phyloP scores from a whole-genome alignment of 2,329 filamentous ascomycete genomes.

The Colletotrichum sp. region DNA sequence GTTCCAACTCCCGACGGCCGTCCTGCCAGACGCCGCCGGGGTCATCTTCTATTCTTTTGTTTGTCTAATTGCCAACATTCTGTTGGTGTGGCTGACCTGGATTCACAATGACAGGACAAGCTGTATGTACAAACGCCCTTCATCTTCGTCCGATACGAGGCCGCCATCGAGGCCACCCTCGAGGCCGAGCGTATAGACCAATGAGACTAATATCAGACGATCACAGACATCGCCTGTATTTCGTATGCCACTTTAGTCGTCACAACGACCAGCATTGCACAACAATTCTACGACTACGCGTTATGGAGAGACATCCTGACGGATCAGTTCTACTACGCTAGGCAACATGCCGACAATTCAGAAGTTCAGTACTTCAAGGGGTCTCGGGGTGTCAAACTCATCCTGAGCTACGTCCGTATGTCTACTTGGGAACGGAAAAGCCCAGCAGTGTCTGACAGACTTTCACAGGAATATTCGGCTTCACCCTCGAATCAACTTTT shows the following conservation, averaged over 20 bases:
- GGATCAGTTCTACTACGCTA: constrained; percentile 13
- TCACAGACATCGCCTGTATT: constrained; percentile 15
- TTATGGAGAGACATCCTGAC: constrained; percentile 13
- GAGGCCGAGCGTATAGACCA: neutral
- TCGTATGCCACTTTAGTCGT: constrained; percentile 7
- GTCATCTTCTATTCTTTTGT: constrained; percentile 12
- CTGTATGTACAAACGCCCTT: neutral
- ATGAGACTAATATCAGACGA: neutral
- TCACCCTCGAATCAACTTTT: constrained; percentile 8
- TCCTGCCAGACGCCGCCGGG: constrained; percentile 4
- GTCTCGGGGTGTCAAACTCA: constrained; percentile 10
- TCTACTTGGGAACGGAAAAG: neutral
- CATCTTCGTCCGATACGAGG: neutral
- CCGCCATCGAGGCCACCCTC: neutral
- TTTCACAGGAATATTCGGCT: neutral
- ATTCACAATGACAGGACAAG: constrained; percentile 16
- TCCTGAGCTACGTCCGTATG: constrained; percentile 12
- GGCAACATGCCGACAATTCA: constrained; percentile 4
- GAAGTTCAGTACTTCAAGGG: constrained; percentile 14
- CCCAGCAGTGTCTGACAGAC: neutral
- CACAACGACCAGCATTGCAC: constrained; percentile 2
- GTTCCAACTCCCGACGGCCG: constrained; percentile 18
- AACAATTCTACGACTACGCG: constrained; percentile 14
- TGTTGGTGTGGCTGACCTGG: constrained; percentile 17
- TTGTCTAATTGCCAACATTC: constrained; percentile 6